Conservation (phyloP, 495 filamentous ascomycete species). For the Astrothelium subdiscretum region DNA sequence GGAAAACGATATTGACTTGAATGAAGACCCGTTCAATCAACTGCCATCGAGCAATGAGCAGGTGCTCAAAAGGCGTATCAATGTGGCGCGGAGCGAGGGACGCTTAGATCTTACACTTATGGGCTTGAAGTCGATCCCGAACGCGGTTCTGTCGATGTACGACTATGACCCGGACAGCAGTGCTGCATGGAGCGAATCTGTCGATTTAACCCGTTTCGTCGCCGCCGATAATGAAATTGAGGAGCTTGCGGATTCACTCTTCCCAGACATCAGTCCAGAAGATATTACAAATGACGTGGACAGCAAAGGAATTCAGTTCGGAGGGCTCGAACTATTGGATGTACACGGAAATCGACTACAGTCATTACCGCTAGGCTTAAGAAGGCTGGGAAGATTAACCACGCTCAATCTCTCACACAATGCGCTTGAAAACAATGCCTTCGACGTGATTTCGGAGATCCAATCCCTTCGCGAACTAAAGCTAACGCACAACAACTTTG, state of each 20-base stretch:
- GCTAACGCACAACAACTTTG: constrained; percentile 64
- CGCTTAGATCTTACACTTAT: constrained; percentile 83
- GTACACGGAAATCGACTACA: constrained; percentile 72
- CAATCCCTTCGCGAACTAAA: constrained; percentile 63
- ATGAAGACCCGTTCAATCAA: constrained; percentile 30
- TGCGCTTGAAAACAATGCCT: constrained; percentile 52
- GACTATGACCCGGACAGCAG: constrained; percentile 39
- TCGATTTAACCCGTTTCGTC: constrained; percentile 80
- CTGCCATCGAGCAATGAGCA: constrained; percentile 31
- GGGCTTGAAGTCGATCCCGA: constrained; percentile 66
- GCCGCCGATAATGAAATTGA: constrained; percentile 88
- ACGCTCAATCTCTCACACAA: constrained; percentile 82
- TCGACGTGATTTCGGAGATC: constrained; percentile 65
- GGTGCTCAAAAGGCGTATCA: constrained; percentile 62
- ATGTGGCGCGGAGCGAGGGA: constrained; percentile 65
- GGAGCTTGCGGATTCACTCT: constrained; percentile 55
- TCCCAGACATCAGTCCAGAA: constrained; percentile 57
- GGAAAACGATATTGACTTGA: constrained; percentile 21
- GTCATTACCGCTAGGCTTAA: constrained; percentile 60
- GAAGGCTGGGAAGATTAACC: constrained; percentile 59
- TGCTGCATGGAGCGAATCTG: constrained; percentile 79
- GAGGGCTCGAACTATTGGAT: constrained; percentile 71
- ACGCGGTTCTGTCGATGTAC: constrained; percentile 86
- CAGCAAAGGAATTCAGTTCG: constrained; percentile 64
- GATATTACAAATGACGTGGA: constrained; percentile 43